These are phyloP conservation scores for Malassezia sympodialis DNA, from an alignment of 1,284 basidiomycete genomes.

Conservation along the genomic window DNA sequence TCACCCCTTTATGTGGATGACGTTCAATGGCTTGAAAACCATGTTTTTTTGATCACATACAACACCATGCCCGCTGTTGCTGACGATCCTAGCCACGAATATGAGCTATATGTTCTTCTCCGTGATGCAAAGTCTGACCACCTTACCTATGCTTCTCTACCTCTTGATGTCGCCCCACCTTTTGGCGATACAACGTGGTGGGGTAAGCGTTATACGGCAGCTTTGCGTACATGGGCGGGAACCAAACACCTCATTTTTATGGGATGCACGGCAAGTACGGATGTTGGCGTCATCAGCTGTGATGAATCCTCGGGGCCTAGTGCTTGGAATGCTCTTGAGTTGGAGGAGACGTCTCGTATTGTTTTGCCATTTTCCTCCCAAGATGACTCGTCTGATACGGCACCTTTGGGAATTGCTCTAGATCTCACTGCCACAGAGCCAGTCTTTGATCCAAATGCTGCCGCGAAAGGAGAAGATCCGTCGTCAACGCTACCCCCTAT, in stretches of 20 bases:
- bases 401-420: conserved; percentile 59
- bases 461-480: conserved; percentile 50
- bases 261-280: conserved; percentile 63
- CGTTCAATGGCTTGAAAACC: conserved; percentile 62
- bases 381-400: conserved; percentile 63
- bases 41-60: conserved; percentile 63
- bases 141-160: conserved; percentile 53
- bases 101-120: conserved; percentile 58
- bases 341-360: conserved; percentile 64
- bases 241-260: conserved; percentile 59
- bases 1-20: conserved; percentile 54
- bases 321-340: conserved; percentile 61
- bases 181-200: conserved; percentile 55
- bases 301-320: conserved; percentile 42
- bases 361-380: conserved; percentile 57
- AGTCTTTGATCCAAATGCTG: conserved; percentile 55
- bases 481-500: conserved; percentile 50
- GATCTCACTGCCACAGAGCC: conserved; percentile 59
- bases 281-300: conserved; percentile 62
- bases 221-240: conserved; percentile 60
- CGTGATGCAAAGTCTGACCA: conserved; percentile 58
- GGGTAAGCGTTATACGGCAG: conserved; percentile 54
- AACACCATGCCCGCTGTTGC: conserved; percentile 42
- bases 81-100: conserved; percentile 50
- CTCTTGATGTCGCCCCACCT: conserved; percentile 54